These are phyloP conservation scores for Blastobotrys malaysiensis DNA, from an alignment of 1,139 yeast species.

Conservation along the genomic window DNA sequence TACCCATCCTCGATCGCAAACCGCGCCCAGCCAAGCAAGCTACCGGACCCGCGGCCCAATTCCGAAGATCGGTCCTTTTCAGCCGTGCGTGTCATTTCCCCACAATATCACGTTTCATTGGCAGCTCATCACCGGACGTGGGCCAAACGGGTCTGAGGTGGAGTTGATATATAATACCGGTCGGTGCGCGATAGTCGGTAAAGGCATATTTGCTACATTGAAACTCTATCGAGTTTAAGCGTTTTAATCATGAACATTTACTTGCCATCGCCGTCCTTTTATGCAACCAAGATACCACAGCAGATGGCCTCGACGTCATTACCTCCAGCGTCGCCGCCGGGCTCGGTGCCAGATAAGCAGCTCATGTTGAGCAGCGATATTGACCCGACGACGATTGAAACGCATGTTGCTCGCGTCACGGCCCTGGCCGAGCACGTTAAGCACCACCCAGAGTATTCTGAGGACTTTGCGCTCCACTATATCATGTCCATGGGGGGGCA, in stretches of 20 bases:
- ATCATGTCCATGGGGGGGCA: not conserved
- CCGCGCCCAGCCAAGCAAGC: no score
- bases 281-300: not conserved
- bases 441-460: not conserved
- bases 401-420: not conserved
- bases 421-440: not conserved
- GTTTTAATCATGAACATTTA: not conserved
- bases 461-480: slow-evolving; percentile 6
- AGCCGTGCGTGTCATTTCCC: slow-evolving; percentile 1
- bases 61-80: not conserved
- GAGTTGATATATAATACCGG: not conserved
- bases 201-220: no score
- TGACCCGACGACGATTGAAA: not conserved
- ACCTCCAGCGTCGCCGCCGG: not conserved
- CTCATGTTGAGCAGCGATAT: not conserved
- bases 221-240: no score
- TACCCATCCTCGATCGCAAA: not conserved
- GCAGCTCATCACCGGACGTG: not conserved
- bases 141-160: not conserved
- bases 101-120: not conserved
- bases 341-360: not conserved
- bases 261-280: not conserved
- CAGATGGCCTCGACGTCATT: not conserved
- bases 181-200: no score
- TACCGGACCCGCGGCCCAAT: not conserved